Evolutionary conservation across 768 basidiomycete species (phyloP), one percentile per base, ranked within the genome.

Genomic region (Mycena chlorophos): DNA sequence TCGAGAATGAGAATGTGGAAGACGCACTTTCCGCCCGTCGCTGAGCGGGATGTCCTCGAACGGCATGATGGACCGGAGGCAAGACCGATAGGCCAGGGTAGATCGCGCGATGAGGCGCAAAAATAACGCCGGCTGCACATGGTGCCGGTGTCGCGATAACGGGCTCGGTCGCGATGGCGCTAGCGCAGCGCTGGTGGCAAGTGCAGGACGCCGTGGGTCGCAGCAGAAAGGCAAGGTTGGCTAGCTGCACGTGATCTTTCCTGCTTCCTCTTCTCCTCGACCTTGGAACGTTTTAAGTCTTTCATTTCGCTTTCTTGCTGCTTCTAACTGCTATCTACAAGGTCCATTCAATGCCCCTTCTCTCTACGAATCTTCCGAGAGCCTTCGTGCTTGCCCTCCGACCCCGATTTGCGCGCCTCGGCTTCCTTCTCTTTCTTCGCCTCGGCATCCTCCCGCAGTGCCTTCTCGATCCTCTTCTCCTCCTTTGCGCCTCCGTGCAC

Each of bases 31-130:
- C 40, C 58, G 54, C 45, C 70, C 70, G 52, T 71, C 70, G 48
- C 66, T 66, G 34, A 71, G 52, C 12, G 52, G 27, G 14, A 68
- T 52, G 5, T 56, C 51, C 8, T 63, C 66, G 45, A 67, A 67
- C 13, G 66, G 64, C 69, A 71, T 71, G n/a, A 42, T 39, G 28
- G 54, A 29, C 13, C 71, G 51, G 76, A 80, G 43, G 57, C 57
- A 4, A 14, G 30, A 30, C 22, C 16, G 27, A 3, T 22, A 29
- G 23, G 30, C 19, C n/a, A 37, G 10, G n/a, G 34, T n/a, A 37
- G 12, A 37, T 37, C 12, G 34, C 34, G 34, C 34, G 12, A 37
- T 37, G 34, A n/a, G 34, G n/a, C 12, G 34, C 34, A n/a, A 37
- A 37, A 10, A 37, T 10, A n/a, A 37, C 34, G 34, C n/a, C n/a